Evolutionary conservation across 2,329 filamentous ascomycete species (phyloP).

Genomic region (Pseudogymnoascus sp.): DNA sequence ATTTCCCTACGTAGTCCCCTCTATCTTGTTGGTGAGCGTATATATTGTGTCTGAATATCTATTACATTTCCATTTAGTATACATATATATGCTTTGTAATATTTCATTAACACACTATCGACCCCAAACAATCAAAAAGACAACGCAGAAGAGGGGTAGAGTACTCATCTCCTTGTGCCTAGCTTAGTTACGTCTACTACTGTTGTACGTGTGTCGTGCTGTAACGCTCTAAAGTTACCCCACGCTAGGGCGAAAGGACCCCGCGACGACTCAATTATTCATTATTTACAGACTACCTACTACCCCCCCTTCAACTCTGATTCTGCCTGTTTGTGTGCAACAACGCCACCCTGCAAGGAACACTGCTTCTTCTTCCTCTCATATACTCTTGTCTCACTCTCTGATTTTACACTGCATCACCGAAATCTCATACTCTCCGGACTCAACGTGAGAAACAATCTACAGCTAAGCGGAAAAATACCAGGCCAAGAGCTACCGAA

Average conservation of each 20-base stretch:
- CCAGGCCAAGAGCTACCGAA: not conserved
- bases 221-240: not conserved
- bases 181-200: not conserved
- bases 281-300: not conserved
- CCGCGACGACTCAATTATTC: conserved; percentile 5
- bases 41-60: not conserved
- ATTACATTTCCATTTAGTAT: not conserved
- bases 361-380: not conserved
- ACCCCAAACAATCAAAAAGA: not conserved
- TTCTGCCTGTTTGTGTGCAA: conserved; percentile 3
- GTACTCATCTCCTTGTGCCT: conserved; percentile 1
- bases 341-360: not conserved
- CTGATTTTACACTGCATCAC: not conserved
- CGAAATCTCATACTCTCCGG: not conserved
- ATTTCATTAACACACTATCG: not conserved
- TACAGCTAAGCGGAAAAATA: not conserved
- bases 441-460: not conserved
- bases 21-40: not conserved
- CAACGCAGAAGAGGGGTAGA: conserved; percentile 2
- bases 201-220: not conserved
- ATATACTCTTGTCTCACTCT: not conserved
- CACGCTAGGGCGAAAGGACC: conserved; percentile 5
- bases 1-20: not conserved
- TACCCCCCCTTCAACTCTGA: not conserved
- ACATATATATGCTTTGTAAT: not conserved